Evolutionary conservation across 1,284 basidiomycete genomes (phyloP).

Genomic region (Singerocomus inundabilis): DNA sequence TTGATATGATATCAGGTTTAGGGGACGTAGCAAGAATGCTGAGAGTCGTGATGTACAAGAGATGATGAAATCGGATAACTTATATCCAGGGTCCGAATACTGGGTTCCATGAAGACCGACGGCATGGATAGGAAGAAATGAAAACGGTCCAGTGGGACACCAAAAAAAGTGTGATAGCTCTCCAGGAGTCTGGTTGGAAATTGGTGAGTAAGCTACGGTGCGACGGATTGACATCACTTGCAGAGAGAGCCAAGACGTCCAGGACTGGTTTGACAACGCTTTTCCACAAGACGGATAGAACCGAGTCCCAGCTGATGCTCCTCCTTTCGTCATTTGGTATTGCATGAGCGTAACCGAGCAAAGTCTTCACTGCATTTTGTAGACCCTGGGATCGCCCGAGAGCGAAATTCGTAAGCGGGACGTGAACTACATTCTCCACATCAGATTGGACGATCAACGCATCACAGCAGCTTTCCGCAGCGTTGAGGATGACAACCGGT

Average conservation of each 20-base stretch:
- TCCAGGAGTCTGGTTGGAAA: neutral
- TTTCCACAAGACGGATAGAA: neutral
- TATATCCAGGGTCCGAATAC: neutral
- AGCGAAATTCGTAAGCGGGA: neutral
- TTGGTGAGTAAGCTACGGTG: neutral
- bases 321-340: neutral
- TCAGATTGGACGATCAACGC: constrained; percentile 3
- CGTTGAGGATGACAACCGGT: constrained; percentile 11
- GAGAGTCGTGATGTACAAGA: neutral
- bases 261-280: neutral
- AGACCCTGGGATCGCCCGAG: neutral
- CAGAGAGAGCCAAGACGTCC: neutral
- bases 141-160: neutral
- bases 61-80: neutral
- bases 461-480: constrained; percentile 5
- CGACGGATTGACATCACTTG: neutral
- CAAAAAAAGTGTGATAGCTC: neutral
- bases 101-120: neutral
- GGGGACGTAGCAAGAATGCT: neutral
- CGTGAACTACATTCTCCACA: neutral
- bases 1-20: neutral
- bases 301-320: neutral
- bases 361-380: neutral
- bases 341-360: neutral
- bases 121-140: neutral